Evolutionary conservation across 2,329 filamentous ascomycete genomes (phyloP), one percentile per base, ranked within the genome.

Genomic region (Pleurostoma richardsiae): DNA sequence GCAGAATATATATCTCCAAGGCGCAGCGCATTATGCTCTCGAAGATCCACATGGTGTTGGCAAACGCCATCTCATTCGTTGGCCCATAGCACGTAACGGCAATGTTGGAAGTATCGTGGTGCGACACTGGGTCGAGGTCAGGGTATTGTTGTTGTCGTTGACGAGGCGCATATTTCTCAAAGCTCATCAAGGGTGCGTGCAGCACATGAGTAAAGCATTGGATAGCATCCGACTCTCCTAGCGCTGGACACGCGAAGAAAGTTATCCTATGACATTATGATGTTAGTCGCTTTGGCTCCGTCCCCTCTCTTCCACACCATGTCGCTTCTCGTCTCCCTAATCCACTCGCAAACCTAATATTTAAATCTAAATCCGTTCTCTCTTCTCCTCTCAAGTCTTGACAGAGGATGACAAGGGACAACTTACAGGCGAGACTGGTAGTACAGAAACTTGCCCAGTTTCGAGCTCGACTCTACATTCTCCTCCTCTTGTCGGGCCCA

Each of bases 401-500:
- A n/a, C 8, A 36, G n/a, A 36, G 8, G 33, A n/a, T 8, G 33
- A 8, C 8, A 36, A 36, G n/a, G 33, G 33, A 8, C 4, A 26
- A 42, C 46, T 38, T 31, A 50, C 49, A 50, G 7, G 26, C 39
- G 47, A 7, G 49, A 46, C 8, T 50, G 49, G 31, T 45, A 41
- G 29, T 43, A 45, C 5, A 50, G 19, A 29, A 50, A 50, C 8
- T 50, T 36, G 3, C 33, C 40, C 6, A 48, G 39, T 5, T 40
- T 29, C 8, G 43, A 36, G 33, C 33, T 36, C 8, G 33, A n/a
- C 33, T 36, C n/a, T 8, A 8, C 33, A 8, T n/a, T 10, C 46
- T 11, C 27, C 36, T 29, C 29, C 43, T 27, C 29, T 26, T 2
- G 45, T 36, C 4, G 44, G 29, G 29, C 42, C 40, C 45, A 42